Conservation (phyloP, 306 rosid genomes). For the Phaseolus lunatus region DNA sequence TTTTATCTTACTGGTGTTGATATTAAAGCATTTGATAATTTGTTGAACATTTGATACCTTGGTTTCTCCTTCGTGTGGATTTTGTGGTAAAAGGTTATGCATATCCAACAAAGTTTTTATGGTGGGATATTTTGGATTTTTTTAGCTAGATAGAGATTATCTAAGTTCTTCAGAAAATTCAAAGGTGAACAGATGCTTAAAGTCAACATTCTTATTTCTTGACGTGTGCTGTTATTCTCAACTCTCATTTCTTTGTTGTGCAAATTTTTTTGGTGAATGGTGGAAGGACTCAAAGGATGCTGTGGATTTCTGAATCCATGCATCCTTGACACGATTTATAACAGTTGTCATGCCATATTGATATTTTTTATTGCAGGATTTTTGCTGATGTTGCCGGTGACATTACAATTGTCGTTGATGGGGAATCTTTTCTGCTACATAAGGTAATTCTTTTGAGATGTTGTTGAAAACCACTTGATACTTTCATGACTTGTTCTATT, state of each 20-base stretch:
- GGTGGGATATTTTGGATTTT: neutral
- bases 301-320: neutral
- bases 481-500: conserved; percentile 14
- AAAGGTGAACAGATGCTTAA: neutral
- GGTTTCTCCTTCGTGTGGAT: neutral
- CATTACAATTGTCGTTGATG: conserved; percentile 76
- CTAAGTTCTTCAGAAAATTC: neutral
- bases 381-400: conserved; percentile 96
- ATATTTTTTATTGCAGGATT: conserved; percentile 55
- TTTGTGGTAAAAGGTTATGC: neutral
- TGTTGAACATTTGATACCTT: conserved; percentile 12
- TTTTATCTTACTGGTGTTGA: neutral
- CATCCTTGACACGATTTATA: conserved; percentile 13
- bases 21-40: neutral
- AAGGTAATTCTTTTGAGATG: conserved; percentile 61
- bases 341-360: neutral
- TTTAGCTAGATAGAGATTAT: neutral
- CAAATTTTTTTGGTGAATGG: neutral
- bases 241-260: conserved; percentile 27
- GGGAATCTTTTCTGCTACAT: conserved; percentile 84
- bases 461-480: neutral
- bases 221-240: neutral
- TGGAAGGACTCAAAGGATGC: conserved; percentile 21
- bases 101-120: conserved; percentile 7
- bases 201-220: neutral